Evolutionary conservation across 1,284 basidiomycete genomes (phyloP), one percentile per base, ranked within the genome.

Genomic region (Fomitopsis pinicola): DNA sequence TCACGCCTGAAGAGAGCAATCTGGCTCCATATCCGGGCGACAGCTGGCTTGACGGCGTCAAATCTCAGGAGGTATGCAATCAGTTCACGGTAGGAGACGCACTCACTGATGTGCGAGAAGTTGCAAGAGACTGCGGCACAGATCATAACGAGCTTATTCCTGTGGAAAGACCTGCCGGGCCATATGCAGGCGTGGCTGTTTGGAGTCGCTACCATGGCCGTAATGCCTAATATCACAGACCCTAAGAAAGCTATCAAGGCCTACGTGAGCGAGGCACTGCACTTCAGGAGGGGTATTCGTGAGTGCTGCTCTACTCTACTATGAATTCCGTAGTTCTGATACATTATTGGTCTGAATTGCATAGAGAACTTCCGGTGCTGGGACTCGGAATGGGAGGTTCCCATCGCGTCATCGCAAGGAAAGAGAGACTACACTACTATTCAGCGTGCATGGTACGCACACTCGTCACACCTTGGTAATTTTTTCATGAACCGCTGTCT

Each of bases 341-440:
- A 22, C 22, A 22, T 22, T 22, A 22, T 22, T 22, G 22, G 22
- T 22, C 22, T 22, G 22, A 22, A 19, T 36, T 6, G 7, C 35
- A 12, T 10, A 58, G 56, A 65, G 57, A 65, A 65, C 58, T 63
- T 63, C 55, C 62, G 64, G 14, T 58, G 56, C 50, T 61, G 64
- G 59, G 64, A 65, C 44, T 52, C 59, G 14, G 64, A 65, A 30
- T 65, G 62, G 62, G 62, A 65, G 55, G 57, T 65, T 17, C 64
- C 64, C 14, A 58, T 65, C 17, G 57, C 59, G 5, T 50, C 48
- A 33, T 19, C 15, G 12, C 10, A 54, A 9, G 64, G 62, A 15
- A 42, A 59, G 19, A 35, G 36, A 22, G 55, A 63, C 35, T 65
- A 63, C 60, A 50, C 48, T 14, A 6, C 52, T n/a, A 55, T 65